Percentiles rank a stretch among this genome's conserved stretches.
These are phyloP conservation scores for Fragaria nilgerrensis DNA, from an alignment of 306 rosid genomes.

Conservation along the genomic window DNA sequence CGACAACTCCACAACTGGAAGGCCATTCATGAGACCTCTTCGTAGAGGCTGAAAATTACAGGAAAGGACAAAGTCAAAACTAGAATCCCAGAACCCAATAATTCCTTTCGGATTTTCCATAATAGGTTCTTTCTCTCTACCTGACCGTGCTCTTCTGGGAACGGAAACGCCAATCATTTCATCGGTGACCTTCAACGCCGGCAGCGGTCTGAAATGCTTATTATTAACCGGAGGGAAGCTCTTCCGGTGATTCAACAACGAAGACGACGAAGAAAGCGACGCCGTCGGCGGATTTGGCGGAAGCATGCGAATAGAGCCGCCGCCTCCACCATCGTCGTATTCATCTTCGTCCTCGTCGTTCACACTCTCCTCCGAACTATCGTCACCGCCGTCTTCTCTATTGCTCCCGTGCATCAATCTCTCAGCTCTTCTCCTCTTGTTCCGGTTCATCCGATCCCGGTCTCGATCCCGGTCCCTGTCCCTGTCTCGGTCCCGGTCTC, in stretches of 20 bases:
- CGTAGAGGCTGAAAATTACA: constrained; percentile 56
- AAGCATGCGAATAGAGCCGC: constrained; percentile 79
- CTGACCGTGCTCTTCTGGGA: constrained; percentile 96
- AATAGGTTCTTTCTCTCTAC: constrained; percentile 35
- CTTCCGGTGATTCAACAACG: constrained; percentile 65
- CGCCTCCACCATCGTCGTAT: constrained; percentile 52
- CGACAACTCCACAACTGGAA: constrained; percentile 45
- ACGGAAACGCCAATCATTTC: constrained; percentile 95
- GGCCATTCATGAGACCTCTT: constrained; percentile 98
- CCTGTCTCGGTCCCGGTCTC: constrained; percentile 65
- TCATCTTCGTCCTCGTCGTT: constrained; percentile 83
- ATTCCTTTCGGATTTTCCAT: background rate
- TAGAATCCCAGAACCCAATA: constrained; percentile 14
- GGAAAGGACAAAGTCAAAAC: background rate
- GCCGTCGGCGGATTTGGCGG: constrained; percentile 52
- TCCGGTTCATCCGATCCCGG: constrained; percentile 77
- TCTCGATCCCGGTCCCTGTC: constrained; percentile 65
- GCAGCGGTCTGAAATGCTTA: constrained; percentile 53
- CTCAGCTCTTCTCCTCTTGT: constrained; percentile 76
- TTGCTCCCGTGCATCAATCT: constrained; percentile 68
- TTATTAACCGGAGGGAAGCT: constrained; percentile 56
- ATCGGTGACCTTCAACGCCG: constrained; percentile 86
- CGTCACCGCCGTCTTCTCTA: constrained; percentile 78
- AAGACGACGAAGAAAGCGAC: constrained; percentile 24
- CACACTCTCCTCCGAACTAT: constrained; percentile 85